Evolutionary conservation across 345 rosid genomes (phyloP).

Genomic region (Salix arbutifolia): DNA sequence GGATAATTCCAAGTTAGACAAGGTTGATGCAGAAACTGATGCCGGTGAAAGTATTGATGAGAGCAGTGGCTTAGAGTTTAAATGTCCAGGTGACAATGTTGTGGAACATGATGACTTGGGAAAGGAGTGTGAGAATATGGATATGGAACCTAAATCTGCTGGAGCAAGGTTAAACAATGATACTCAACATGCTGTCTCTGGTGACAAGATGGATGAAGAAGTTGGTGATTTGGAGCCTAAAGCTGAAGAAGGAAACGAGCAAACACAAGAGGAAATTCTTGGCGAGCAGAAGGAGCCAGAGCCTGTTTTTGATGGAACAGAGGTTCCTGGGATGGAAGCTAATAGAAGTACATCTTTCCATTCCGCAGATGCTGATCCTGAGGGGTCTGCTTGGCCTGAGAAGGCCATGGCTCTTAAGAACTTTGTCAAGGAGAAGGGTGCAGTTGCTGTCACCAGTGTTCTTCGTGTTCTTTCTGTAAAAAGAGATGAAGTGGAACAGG

Average conservation of each 20-base stretch:
- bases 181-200: slow-evolving; percentile 16
- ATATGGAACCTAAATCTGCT: slow-evolving; percentile 9
- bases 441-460: slow-evolving; percentile 55
- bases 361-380: slow-evolving; percentile 35
- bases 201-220: slow-evolving; percentile 16
- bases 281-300: slow-evolving; percentile 33
- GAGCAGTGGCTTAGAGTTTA: background rate
- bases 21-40: slow-evolving; percentile 15
- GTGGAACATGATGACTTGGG: slow-evolving; percentile 8
- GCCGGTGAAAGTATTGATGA: slow-evolving; percentile 14
- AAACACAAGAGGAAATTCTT: slow-evolving; percentile 24
- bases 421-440: slow-evolving; percentile 59
- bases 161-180: slow-evolving; percentile 15
- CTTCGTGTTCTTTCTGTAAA: slow-evolving; percentile 54
- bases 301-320: slow-evolving; percentile 50
- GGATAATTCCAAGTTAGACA: slow-evolving; percentile 17
- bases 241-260: slow-evolving; percentile 25
- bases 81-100: background rate
- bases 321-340: slow-evolving; percentile 44
- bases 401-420: slow-evolving; percentile 63
- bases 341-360: slow-evolving; percentile 24
- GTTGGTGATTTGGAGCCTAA: slow-evolving; percentile 15
- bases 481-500: slow-evolving; percentile 24
- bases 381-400: slow-evolving; percentile 57
- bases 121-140: slow-evolving; percentile 7